Base-by-base conservation (phyloP, 495 filamentous ascomycete species). In the Annulohypoxylon moriforme region DNA sequence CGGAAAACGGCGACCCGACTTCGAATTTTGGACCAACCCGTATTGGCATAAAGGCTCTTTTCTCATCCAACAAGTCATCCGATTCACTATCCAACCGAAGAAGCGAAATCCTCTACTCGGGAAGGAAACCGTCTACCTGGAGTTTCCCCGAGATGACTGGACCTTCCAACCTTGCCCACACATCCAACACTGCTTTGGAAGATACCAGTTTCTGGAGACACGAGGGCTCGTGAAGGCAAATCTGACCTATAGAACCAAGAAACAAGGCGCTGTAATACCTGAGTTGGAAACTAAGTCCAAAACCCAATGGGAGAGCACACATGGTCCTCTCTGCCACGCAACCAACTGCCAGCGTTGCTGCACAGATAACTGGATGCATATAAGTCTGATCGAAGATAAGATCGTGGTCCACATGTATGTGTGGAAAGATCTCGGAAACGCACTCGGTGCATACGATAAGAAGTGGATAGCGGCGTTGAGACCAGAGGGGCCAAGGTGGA, bases 351-450 rank as follows among this genome's bases (percentile, higher is more conserved):
- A 5, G 10, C 42, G 49, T 36, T 79, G 77, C 27, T 72, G 68
- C 47, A 76, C 74, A 1, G 77, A 79, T 55, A 58, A 58, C 20
- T 55, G 38, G 10, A 9, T 79, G 18, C 9, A 29, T 13, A 73
- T 76, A 11, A 24, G 33, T 22, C 6, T 74, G 57, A 63, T 67
- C 16, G 64, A 70, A 33, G 60, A 64, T 49, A 68, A 67, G 58
- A 49, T 73, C 49, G 55, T 67, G 29, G 73, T 76, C 2, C 36
- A 67, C 14, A 13, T 78, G 20, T 40, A 63, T 46, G 60, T 74
- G 5, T 75, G 66, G 47, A 77, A 74, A 60, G 72, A 78, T 18
- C 64, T 78, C 27, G 77, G 77, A 5, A 56, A 64, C 25, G 76
- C 67, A n/a, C n/a, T 16, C 20, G 47, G 47, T 53, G 73, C 75